Conservation (phyloP, 257 asterid species). For the Petunia axillaris region DNA sequence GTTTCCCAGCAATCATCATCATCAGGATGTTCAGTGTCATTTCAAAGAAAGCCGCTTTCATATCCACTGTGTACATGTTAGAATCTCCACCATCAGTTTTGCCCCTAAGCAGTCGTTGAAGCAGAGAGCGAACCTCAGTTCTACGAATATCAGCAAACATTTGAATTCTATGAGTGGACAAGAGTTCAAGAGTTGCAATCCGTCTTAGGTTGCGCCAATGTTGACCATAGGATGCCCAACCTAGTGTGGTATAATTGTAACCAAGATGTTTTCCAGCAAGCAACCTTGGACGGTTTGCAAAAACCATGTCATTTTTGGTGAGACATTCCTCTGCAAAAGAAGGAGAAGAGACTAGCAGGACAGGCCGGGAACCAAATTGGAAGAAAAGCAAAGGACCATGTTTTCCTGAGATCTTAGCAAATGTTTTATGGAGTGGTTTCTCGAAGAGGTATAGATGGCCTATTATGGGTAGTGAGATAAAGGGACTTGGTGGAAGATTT, state of each 20-base stretch:
- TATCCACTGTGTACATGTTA: slow-evolving; percentile 25
- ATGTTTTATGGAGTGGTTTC: slow-evolving; percentile 61
- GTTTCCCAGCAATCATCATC: slow-evolving; percentile 53
- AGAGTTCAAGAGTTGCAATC: slow-evolving; percentile 40
- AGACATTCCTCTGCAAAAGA: slow-evolving; percentile 65
- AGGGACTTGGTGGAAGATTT: slow-evolving; percentile 74
- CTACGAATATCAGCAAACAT: slow-evolving; percentile 17
- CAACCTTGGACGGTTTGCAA: slow-evolving; percentile 71
- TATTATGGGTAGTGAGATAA: slow-evolving; percentile 58
- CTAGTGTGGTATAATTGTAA: slow-evolving; percentile 60
- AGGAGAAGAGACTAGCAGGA: slow-evolving; percentile 64
- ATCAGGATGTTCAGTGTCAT: slow-evolving; percentile 43
- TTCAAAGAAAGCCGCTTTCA: slow-evolving; percentile 41
- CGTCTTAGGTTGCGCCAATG: slow-evolving; percentile 51
- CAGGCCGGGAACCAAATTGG: slow-evolving; percentile 59
- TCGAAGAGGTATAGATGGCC: slow-evolving; percentile 70
- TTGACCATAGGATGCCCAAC: slow-evolving; percentile 55
- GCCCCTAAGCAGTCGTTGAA: slow-evolving; percentile 16
- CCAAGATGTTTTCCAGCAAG: slow-evolving; percentile 73
- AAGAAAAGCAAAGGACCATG: slow-evolving; percentile 68
- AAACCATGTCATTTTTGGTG: slow-evolving; percentile 55
- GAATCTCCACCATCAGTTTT: not conserved
- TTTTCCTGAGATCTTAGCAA: slow-evolving; percentile 45
- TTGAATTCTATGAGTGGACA: slow-evolving; percentile 41
- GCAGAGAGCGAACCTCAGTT: slow-evolving; percentile 31